phyloP scores from a whole-genome alignment of 129 eudicot species.

The Calendula officinalis region DNA sequence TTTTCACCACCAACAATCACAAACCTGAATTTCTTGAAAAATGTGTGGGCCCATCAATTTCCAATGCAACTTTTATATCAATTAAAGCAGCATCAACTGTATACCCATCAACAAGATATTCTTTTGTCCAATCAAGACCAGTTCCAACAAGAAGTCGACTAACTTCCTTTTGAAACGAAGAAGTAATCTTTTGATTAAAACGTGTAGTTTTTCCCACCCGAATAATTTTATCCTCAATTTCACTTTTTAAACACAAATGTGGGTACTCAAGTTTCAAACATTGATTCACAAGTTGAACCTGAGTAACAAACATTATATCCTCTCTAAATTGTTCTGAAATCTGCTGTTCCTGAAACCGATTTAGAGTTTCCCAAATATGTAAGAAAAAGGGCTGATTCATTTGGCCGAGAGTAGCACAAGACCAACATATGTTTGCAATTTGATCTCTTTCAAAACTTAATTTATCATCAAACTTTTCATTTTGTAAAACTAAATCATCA shows the following conservation, averaged over 20 bases:
- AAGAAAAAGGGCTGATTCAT: slow-evolving; percentile 51
- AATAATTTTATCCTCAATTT: slow-evolving; percentile 62
- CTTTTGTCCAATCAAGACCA: slow-evolving; percentile 84
- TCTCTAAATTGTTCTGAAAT: slow-evolving; percentile 75
- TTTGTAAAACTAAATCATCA: slow-evolving; percentile 35
- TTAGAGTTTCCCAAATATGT: slow-evolving; percentile 66
- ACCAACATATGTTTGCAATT: slow-evolving; percentile 87
- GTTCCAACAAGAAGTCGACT: slow-evolving; percentile 77
- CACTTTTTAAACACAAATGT: slow-evolving; percentile 47
- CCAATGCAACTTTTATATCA: slow-evolving; percentile 73
- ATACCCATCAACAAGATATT: slow-evolving; percentile 72
- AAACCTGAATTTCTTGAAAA: slow-evolving; percentile 85
- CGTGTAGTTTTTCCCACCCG: slow-evolving; percentile 75
- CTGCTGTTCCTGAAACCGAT: slow-evolving; percentile 51
- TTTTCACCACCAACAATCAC: background rate
- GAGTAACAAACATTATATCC: slow-evolving; percentile 93
- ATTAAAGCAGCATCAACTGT: slow-evolving; percentile 84
- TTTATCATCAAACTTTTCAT: slow-evolving; percentile 20
- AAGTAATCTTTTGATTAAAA: slow-evolving; percentile 78
- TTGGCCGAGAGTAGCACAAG: slow-evolving; percentile 89
- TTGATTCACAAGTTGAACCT: slow-evolving; percentile 72
- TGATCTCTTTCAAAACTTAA: slow-evolving; percentile 62
- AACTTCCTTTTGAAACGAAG: slow-evolving; percentile 89
- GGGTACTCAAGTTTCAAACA: slow-evolving; percentile 79
- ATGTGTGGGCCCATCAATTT: slow-evolving; percentile 94